Percentiles rank a stretch among this genome's conserved stretches.
phyloP scores from a whole-genome alignment of 2,329 filamentous ascomycete genomes.

The Chaetomium sp. region DNA sequence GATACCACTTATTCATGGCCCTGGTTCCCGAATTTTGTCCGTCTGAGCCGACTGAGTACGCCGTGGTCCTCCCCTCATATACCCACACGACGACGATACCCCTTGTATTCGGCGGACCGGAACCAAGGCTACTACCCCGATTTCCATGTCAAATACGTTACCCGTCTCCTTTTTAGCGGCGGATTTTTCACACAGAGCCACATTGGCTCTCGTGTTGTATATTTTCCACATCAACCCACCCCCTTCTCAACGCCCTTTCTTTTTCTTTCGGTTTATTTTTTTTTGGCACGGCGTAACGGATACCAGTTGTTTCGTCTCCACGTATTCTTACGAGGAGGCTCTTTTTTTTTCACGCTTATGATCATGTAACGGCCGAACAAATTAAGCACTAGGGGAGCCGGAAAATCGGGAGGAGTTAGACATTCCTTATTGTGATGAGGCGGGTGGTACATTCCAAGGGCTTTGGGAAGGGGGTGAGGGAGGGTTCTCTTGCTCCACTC shows the following conservation, averaged over 20 bases:
- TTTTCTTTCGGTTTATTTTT: constrained; percentile 9
- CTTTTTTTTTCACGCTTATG: constrained; percentile 5
- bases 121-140: neutral
- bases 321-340: constrained; percentile 6
- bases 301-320: constrained; percentile 12
- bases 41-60: no score
- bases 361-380: constrained; percentile 2
- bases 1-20: no score
- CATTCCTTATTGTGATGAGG: no score
- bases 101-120: neutral
- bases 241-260: neutral
- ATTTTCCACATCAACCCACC: constrained; percentile 4
- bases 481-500: constrained; percentile 14
- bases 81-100: neutral
- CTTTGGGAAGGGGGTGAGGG: neutral
- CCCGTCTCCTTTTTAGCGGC: neutral
- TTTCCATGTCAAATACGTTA: neutral
- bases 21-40: no score
- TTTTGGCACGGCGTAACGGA: constrained; percentile 13
- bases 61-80: no score
- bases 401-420: no score
- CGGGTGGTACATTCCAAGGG: neutral
- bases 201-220: constrained; percentile 13
- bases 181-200: constrained; percentile 4
- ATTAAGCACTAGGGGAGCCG: no score